Base-by-base conservation (phyloP, 371 early-diverging fungal genomes). In the Mortierella sp. region DNA sequence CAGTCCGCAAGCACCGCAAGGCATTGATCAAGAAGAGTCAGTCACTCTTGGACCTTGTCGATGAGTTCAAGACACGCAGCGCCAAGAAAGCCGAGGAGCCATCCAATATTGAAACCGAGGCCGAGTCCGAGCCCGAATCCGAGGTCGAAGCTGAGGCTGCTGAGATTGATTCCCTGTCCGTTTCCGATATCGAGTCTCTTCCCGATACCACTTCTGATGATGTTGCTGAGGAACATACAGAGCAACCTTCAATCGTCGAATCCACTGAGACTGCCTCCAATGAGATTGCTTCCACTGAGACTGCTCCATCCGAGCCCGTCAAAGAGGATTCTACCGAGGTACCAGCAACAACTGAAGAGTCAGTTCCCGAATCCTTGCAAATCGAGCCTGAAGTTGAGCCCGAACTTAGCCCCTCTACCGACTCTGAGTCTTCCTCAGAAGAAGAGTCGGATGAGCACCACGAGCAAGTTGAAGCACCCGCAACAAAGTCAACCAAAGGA, bases 1-100 rank as follows among this genome's bases (percentile, higher is more conserved):
- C 65, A 8, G 67, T 79, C 43, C 79, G 79, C 32, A 58, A 51
- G 30, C 79, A 71, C 51, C 62, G 79, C 35, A 79, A 79, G 68
- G 66, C 73, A 64, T 40, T 79, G 68, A 71, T 79, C 68, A 74
- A 74, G 75, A 73, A 64, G 74, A 66, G 67, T n/a, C 79, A 79
- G 58, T 30, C 12, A 0, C 64, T 79, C 5, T 52, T 79, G 39
- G 72, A 79, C 64, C 49, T 64, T n/a, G 65, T 74, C 20, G 79
- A 79, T 57, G 71, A 70, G 54, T 74, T 73, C 74, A 79, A 71
- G 74, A 26, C 58, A 14, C 69, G 75, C 18, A 60, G 57, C 3
- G 30, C 51, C 22, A 22, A 37, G 8, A 20, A 18, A 3, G 24
- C 5, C 47, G 61, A 59, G n/a, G 52, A 58, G 26, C 39, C 63